phyloP scores from a whole-genome alignment of 2,329 filamentous ascomycete species.

The Penicillium sp. region DNA sequence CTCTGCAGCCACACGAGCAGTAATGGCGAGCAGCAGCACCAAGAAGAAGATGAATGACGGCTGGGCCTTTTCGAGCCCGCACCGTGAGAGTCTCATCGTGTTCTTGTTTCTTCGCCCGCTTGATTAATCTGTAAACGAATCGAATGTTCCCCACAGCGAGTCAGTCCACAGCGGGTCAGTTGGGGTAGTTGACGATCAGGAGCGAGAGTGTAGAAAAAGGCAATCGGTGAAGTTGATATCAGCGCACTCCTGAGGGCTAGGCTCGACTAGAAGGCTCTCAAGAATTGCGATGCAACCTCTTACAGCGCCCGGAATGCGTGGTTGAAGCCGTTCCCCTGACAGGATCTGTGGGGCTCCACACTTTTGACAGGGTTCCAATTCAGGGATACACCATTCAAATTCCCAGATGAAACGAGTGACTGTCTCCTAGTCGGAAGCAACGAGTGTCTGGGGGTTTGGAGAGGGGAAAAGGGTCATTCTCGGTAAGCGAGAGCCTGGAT shows the following conservation, averaged over 20 bases:
- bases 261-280: background rate
- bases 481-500: slow-evolving; percentile 22
- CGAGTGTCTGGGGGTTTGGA: slow-evolving; percentile 4
- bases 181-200: slow-evolving; percentile 24
- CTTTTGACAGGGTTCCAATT: slow-evolving; percentile 6
- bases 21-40: slow-evolving; percentile 19
- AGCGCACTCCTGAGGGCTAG: background rate
- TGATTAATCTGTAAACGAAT: slow-evolving; percentile 24
- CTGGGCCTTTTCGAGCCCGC: slow-evolving; percentile 20
- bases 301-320: slow-evolving; percentile 7
- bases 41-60: slow-evolving; percentile 22
- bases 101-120: background rate
- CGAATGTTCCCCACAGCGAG: slow-evolving; percentile 30
- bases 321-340: slow-evolving; percentile 15
- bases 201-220: slow-evolving; percentile 17
- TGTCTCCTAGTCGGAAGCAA: slow-evolving; percentile 12
- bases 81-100: slow-evolving; percentile 26
- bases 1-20: slow-evolving; percentile 25
- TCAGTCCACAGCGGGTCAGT: slow-evolving; percentile 32
- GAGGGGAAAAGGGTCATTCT: slow-evolving; percentile 3
- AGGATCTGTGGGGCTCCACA: slow-evolving; percentile 13
- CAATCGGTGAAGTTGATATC: slow-evolving; percentile 1
- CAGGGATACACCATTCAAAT: slow-evolving; percentile 4
- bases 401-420: slow-evolving; percentile 24
- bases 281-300: slow-evolving; percentile 6